These are phyloP conservation scores for Pythium plurisporium DNA, from an alignment of 352 stramenopile species.

Conservation along the genomic window DNA sequence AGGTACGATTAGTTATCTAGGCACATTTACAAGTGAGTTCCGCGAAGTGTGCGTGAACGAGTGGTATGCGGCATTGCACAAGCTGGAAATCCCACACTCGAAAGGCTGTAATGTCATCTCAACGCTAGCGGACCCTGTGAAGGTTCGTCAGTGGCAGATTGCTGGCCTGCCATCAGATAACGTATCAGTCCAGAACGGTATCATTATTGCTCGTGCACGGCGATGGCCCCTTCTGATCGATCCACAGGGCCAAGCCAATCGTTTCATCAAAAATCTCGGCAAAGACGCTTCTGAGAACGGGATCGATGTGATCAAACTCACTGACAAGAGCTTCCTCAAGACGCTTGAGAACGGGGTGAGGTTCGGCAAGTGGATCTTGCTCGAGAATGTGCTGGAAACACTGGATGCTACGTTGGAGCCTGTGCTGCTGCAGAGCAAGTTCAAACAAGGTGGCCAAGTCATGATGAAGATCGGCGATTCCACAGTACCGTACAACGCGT, in stretches of 20 bases:
- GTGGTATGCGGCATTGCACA: constrained; percentile 81
- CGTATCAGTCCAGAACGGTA: constrained; percentile 94
- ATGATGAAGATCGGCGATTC: constrained; percentile 92
- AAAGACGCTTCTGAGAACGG: constrained; percentile 77
- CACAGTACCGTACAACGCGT: constrained; percentile 89
- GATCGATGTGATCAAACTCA: constrained; percentile 93
- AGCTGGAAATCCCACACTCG: constrained; percentile 70
- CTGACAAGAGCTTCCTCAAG: constrained; percentile 88
- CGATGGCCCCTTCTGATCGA: constrained; percentile 96
- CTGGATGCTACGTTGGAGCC: constrained; percentile 91
- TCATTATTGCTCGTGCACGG: constrained; percentile 92
- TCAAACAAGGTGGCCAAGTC: constrained; percentile 90
- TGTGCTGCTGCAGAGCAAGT: constrained; percentile 91
- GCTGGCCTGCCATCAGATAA: constrained; percentile 90
- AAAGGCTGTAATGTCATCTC: constrained; percentile 75
- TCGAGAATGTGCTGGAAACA: constrained; percentile 92
- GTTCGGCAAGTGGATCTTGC: constrained; percentile 88
- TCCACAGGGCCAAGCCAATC: constrained; percentile 92
- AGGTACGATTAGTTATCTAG: constrained; percentile 91
- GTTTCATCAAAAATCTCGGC: constrained; percentile 96
- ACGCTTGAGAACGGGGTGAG: constrained; percentile 91
- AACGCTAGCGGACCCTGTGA: constrained; percentile 89
- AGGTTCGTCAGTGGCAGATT: constrained; percentile 94
- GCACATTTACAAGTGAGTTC: constrained; percentile 90
- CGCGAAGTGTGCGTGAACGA: constrained; percentile 72